phyloP scores from a whole-genome alignment of 2,329 filamentous ascomycete genomes.

The Xylariaceae sp. region DNA sequence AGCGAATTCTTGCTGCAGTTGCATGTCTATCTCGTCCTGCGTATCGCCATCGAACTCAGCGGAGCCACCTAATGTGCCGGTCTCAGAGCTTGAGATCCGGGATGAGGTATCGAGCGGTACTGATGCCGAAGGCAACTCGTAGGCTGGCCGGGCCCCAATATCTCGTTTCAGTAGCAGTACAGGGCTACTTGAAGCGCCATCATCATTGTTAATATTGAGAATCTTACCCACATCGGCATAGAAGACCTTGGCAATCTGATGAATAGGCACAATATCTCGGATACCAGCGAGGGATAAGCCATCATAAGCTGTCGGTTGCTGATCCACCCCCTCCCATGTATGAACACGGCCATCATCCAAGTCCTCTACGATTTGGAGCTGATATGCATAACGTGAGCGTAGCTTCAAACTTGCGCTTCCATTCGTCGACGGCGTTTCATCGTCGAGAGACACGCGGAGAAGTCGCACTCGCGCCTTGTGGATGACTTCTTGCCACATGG shows the following conservation, averaged over 20 bases:
- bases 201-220: constrained; percentile 65
- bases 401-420: constrained; percentile 33
- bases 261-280: constrained; percentile 51
- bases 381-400: constrained; percentile 62
- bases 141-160: constrained; percentile 50
- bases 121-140: constrained; percentile 34
- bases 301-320: constrained; percentile 36
- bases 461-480: constrained; percentile 88
- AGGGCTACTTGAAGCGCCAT: constrained; percentile 67
- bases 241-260: constrained; percentile 80
- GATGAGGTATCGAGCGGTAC: constrained; percentile 43
- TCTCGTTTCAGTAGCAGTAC: constrained; percentile 75
- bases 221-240: constrained; percentile 90
- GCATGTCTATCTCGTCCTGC: constrained; percentile 47
- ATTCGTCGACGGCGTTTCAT: constrained; percentile 7
- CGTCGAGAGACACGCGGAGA: constrained; percentile 58
- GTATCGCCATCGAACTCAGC: constrained; percentile 31
- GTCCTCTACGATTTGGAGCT: constrained; percentile 80
- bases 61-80: constrained; percentile 18
- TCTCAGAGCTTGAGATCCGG: constrained; percentile 15
- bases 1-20: constrained; percentile 39
- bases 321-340: constrained; percentile 36
- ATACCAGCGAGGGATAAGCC: constrained; percentile 45
- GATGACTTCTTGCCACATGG: constrained; percentile 94
- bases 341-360: constrained; percentile 59